Conservation (phyloP, 768 basidiomycete genomes). For the Leccinum arenicola region DNA sequence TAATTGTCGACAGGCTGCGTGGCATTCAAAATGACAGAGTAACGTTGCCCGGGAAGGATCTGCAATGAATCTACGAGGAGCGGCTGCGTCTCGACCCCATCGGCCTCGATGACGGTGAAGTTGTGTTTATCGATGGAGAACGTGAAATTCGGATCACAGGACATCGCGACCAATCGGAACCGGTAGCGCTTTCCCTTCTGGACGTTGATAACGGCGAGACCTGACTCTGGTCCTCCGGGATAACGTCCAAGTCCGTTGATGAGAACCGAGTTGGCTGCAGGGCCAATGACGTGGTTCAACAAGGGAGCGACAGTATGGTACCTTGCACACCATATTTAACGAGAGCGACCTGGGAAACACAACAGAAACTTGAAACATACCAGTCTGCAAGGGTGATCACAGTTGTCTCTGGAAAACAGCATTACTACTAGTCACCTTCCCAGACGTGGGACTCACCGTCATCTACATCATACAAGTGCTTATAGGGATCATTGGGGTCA, state of each 20-base stretch:
- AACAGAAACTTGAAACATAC: slow-evolving; percentile 10
- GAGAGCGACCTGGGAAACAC: background rate
- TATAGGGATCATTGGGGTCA: slow-evolving; percentile 40
- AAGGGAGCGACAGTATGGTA: slow-evolving; percentile 21
- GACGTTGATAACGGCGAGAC: slow-evolving; percentile 41
- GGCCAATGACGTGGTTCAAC: slow-evolving; percentile 17
- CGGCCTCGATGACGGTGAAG: slow-evolving; percentile 43
- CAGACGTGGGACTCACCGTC: slow-evolving; percentile 34
- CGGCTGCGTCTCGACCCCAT: slow-evolving; percentile 42
- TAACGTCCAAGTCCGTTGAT: slow-evolving; percentile 33
- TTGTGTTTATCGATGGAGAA: slow-evolving; percentile 49
- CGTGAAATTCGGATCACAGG: slow-evolving; percentile 41
- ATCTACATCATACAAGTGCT: slow-evolving; percentile 41
- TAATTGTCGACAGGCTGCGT: slow-evolving; percentile 49
- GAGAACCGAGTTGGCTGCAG: slow-evolving; percentile 21
- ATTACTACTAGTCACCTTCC: background rate
- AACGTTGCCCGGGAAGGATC: slow-evolving; percentile 35
- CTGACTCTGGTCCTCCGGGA: slow-evolving; percentile 34
- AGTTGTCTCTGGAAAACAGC: slow-evolving; percentile 17
- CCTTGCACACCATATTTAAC: slow-evolving; percentile 9
- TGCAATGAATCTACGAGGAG: slow-evolving; percentile 39
- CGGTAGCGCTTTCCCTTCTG: slow-evolving; percentile 39
- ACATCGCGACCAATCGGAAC: slow-evolving; percentile 46
- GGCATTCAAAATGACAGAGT: slow-evolving; percentile 43
- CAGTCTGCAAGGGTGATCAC: slow-evolving; percentile 28